Evolutionary conservation across 257 asterid genomes (phyloP).

Genomic region (Capsicum baccatum): DNA sequence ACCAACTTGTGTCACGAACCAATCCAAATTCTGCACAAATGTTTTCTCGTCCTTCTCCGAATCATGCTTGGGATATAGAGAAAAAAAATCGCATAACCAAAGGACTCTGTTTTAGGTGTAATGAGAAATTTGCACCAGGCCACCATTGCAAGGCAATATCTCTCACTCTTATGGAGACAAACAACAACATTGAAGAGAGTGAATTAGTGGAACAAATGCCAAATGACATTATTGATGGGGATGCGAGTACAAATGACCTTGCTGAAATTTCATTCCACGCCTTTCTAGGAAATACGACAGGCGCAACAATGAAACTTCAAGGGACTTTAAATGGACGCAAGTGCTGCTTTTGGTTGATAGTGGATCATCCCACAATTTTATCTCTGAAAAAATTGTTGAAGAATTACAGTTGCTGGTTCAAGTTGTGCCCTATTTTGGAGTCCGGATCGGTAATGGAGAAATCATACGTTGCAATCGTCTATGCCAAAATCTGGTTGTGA

Average conservation of each 20-base stretch:
- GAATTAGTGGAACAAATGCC: not conserved
- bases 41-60: not conserved
- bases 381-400: not conserved
- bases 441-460: not conserved
- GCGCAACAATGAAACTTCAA: not conserved
- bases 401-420: constrained; percentile 9
- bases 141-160: not conserved
- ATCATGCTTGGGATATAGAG: not conserved
- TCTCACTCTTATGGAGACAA: not conserved
- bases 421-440: not conserved
- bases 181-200: not conserved
- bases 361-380: not conserved
- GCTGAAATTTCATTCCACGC: not conserved
- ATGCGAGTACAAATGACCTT: not conserved
- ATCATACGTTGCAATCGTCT: not conserved
- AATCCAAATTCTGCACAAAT: not conserved
- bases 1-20: not conserved
- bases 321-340: not conserved
- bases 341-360: not conserved
- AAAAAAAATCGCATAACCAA: not conserved
- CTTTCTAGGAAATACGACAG: not conserved
- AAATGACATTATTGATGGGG: not conserved
- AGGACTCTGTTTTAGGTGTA: not conserved
- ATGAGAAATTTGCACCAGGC: not conserved
- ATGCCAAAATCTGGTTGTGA: not conserved